A percentile compares a stretch with the other conserved stretches of the same genome.
Evolutionary conservation across 176 grass and related monocot species (phyloP).

Genomic region (Cenchrus purpureus): DNA sequence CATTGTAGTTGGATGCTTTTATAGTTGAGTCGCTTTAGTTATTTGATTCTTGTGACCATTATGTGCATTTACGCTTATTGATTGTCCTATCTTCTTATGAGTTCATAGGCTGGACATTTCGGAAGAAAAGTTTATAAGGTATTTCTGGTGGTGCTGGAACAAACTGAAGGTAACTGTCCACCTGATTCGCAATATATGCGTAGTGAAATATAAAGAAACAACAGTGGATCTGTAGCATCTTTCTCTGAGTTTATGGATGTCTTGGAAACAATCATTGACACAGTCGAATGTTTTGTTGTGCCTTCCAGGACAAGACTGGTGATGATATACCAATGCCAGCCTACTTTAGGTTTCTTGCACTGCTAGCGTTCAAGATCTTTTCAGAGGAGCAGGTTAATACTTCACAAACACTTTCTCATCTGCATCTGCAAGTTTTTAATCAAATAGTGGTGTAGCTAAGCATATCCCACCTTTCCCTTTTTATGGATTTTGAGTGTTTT

Average conservation of each 20-base stretch:
- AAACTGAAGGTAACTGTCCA: constrained; percentile 68
- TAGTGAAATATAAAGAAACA: constrained; percentile 6
- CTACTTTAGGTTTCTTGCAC: constrained; percentile 93
- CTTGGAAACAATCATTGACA: constrained; percentile 15
- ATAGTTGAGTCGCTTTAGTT: not conserved
- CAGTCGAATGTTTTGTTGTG: constrained; percentile 40
- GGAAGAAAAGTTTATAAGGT: constrained; percentile 83
- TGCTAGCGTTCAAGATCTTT: constrained; percentile 98
- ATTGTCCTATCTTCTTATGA: constrained; percentile 32
- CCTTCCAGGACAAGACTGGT: constrained; percentile 63
- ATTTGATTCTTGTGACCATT: constrained; percentile 18
- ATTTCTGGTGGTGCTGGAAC: constrained; percentile 99
- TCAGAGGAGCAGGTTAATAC: constrained; percentile 81
- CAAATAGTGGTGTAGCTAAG: constrained; percentile 14
- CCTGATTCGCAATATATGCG: constrained; percentile 3
- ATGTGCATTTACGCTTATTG: not conserved
- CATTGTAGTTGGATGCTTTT: constrained; percentile 21
- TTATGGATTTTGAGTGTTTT: constrained; percentile 24
- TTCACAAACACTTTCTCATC: not conserved
- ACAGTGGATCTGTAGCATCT: constrained; percentile 24
- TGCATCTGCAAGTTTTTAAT: not conserved
- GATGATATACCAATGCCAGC: constrained; percentile 83
- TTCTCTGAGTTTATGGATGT: constrained; percentile 14
- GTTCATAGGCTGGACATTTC: constrained; percentile 75
- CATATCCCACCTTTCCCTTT: constrained; percentile 14